phyloP scores from a whole-genome alignment of 2,329 filamentous ascomycete genomes.

The Ascochyta koolunga region DNA sequence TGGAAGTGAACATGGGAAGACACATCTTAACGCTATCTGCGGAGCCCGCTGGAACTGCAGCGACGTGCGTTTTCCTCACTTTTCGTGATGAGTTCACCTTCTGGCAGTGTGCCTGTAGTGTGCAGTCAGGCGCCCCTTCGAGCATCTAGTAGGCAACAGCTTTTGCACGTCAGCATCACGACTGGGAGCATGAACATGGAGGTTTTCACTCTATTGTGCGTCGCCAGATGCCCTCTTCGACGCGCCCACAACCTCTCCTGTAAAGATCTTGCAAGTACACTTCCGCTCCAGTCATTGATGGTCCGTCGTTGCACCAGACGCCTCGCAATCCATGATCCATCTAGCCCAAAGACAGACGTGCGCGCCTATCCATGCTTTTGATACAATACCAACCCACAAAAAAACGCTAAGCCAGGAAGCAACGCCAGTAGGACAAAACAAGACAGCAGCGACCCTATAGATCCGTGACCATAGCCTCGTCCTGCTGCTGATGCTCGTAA shows the following conservation, averaged over 20 bases:
- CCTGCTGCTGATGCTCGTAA: conserved; percentile 31
- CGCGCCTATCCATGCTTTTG: conserved; percentile 15
- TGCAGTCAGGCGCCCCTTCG: not conserved
- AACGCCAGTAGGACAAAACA: not conserved
- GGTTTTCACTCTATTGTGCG: not conserved
- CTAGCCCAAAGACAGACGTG: not conserved
- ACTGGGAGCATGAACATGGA: not conserved
- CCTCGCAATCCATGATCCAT: conserved; percentile 5
- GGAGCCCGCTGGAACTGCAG: not conserved
- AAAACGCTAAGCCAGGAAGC: conserved; percentile 11
- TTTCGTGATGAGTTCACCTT: not conserved
- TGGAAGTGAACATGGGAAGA: not conserved
- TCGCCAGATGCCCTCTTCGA: not conserved
- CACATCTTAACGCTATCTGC: not conserved
- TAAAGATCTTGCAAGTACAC: conserved; percentile 4
- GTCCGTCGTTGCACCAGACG: conserved; percentile 4
- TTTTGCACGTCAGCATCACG: not conserved
- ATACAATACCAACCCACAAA: conserved; percentile 11
- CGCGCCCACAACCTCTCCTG: not conserved
- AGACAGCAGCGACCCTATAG: conserved; percentile 24
- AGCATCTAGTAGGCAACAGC: conserved; percentile 3
- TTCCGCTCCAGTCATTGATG: not conserved
- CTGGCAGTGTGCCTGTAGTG: not conserved
- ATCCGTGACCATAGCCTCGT: conserved; percentile 46
- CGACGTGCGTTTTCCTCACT: not conserved